phyloP scores from a whole-genome alignment of 2,329 filamentous ascomycete species.

The Pseudogymnoascus sp. region DNA sequence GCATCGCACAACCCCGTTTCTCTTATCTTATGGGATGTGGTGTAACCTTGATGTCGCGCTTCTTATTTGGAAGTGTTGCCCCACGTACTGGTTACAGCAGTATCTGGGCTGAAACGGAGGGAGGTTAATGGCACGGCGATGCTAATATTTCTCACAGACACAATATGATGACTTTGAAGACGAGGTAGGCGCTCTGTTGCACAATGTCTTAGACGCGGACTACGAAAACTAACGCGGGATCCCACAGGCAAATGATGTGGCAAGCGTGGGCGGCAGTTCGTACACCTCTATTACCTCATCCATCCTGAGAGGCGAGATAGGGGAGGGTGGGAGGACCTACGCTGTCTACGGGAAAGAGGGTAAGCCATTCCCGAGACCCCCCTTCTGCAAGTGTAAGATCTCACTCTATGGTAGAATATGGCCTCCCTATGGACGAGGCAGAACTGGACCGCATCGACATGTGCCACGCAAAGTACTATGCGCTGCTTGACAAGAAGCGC shows the following conservation, averaged over 20 bases:
- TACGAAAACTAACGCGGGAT: not conserved
- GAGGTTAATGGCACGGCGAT: not conserved
- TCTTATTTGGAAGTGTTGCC: not conserved
- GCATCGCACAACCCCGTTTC: not conserved
- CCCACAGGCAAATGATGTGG: not conserved
- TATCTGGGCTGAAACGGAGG: not conserved
- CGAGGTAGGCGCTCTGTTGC: not conserved
- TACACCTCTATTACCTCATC: not conserved
- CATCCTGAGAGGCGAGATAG: constrained; percentile 6
- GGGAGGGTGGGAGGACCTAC: constrained; percentile 14
- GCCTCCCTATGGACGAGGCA: constrained; percentile 17
- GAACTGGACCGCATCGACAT: constrained; percentile 17
- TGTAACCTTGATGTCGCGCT: not conserved
- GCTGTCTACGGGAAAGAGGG: constrained; percentile 14
- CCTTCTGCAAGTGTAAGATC: not conserved
- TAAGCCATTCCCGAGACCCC: not conserved
- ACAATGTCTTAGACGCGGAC: not conserved
- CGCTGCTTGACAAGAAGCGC: constrained; percentile 15
- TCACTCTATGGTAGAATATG: constrained; percentile 13
- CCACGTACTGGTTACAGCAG: not conserved
- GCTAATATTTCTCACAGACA: not conserved
- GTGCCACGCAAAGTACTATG: constrained; percentile 17
- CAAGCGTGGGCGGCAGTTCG: not conserved
- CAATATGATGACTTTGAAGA: not conserved
- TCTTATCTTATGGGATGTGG: not conserved